phyloP scores from a whole-genome alignment of 805 yeast genomes.

The Kregervanrija pseudodelftensis region DNA sequence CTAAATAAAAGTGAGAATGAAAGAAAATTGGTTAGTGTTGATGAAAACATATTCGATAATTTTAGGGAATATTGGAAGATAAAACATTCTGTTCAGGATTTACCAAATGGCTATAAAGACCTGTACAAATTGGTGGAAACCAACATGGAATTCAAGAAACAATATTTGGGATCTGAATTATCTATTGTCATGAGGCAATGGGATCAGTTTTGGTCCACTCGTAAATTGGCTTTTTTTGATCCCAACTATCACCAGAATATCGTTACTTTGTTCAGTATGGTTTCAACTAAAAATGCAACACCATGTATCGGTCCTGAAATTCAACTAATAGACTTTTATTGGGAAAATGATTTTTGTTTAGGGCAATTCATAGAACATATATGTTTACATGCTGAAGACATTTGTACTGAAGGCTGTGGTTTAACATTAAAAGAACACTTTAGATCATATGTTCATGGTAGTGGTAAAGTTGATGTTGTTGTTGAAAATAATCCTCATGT shows the following conservation, averaged over 20 bases:
- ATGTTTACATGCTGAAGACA: constrained; percentile 55
- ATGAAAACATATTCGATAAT: constrained; percentile 1
- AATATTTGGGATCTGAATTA: constrained; percentile 22
- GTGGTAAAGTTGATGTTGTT: constrained; percentile 71
- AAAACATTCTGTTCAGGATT: constrained; percentile 9
- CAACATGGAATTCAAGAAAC: constrained; percentile 22
- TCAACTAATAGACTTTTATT: constrained; percentile 78
- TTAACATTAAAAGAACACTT: constrained; percentile 65
- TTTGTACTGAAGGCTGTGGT: constrained; percentile 81
- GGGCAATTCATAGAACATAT: constrained; percentile 84
- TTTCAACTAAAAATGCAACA: constrained; percentile 74
- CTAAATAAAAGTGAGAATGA: not conserved
- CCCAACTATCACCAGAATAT: constrained; percentile 75
- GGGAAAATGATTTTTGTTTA: constrained; percentile 83
- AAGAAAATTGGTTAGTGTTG: constrained; percentile 1
- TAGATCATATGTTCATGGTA: constrained; percentile 82
- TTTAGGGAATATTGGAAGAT: constrained; percentile 11
- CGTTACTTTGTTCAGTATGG: constrained; percentile 71
- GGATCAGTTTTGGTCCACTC: constrained; percentile 47
- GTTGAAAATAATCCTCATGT: constrained; percentile 55
- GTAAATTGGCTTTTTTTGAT: constrained; percentile 47
- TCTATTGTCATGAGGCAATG: constrained; percentile 48
- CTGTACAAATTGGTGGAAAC: constrained; percentile 31
- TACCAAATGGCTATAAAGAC: constrained; percentile 34
- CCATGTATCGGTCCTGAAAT: constrained; percentile 90